Evolutionary conservation across 2,329 filamentous ascomycete genomes (phyloP), one percentile per base, ranked within the genome.

Genomic region (Stenocarpella maydis): DNA sequence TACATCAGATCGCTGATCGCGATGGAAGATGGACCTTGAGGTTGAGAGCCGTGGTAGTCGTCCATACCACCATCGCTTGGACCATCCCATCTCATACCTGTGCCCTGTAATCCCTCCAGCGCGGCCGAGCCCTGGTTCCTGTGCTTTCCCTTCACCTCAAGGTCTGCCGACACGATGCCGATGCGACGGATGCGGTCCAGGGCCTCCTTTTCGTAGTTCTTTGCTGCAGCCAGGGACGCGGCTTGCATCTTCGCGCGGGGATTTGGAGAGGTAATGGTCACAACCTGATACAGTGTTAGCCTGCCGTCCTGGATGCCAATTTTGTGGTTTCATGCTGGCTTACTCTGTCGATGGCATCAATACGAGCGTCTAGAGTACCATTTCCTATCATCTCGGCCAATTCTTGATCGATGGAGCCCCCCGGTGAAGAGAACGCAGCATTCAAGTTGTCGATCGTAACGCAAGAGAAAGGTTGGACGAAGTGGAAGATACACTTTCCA

Each of bases 401-500:
- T 80, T 99, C 96, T 28, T 85, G 82, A 75, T 94, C 90, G 55
- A 95, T 89, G 4, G 87, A 85, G 71, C 85, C 82, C 4, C 87
- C 87, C 0, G 88, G 82, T 2, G 85, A 82, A 0, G 89, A 90
- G 79, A 99, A 98, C 2, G 93, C 91, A 43, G 87, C 84, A 10
- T 92, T 89, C 84, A 99, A 88, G 71, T 90, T 94, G 24, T 91
- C 86, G 5, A 98, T 84, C 0, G 92, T 95, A 71, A 98, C 94
- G 73, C 91, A 91, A 50, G 92, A 97, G 79, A 97, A 99, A 0
- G 96, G 95, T 28, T 93, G 86, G 75, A 97, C 92, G 81, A 98
- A 98, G 77, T 97, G 93, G 28, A 95, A 88, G 70, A 99, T 98
- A 76, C 95, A 95, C 82, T 98, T 98, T 76, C 87, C 92, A 69